Base-by-base conservation (phyloP, 305 asterid genomes). In the Rubia tinctorum region DNA sequence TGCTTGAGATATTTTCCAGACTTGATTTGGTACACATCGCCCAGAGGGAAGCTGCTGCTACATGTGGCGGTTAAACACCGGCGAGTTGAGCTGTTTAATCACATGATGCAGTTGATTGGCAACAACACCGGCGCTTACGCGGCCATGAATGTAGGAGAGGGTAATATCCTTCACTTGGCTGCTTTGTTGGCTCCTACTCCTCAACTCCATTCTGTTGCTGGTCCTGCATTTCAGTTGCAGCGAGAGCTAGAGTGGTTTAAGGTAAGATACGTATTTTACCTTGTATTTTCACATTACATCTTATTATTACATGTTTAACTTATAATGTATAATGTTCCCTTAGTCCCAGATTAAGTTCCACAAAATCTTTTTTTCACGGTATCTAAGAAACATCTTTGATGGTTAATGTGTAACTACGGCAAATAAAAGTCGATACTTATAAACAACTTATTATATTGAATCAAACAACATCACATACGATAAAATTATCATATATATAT, bases 191-290 rank as follows among this genome's bases (percentile, higher is more conserved):
- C 73, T 34, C 45, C 69, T 13, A 37, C 49, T 25, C 20, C 6
- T 7, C 68, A 69, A 25, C 59, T 62, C 23, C 66, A 72, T 22
- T 58, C 59, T 20, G 30, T 58, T 15, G 61, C 76, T 4, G 73
- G 76, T 49, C 75, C 73, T 4, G 76, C 75, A 20, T 66, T 71
- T 10, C 77, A 49, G 27, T 49, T 75, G 80, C 80, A 71, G 17
- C 43, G 56, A 71, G 77, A 76, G 58, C 12, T 80, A 11, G 61
- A 68, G 45, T 76, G 80, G 83, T 76, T 76, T 44, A 13, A 72
- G 80, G 83, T 80, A 71, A 23, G 37, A 30, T 30, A 30, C n/a
- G n/a, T 30, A 30, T n/a, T n/a, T n/a, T n/a, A n/a, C n/a, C n/a
- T n/a, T n/a, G n/a, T n/a, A n/a, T n/a, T n/a, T n/a, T n/a, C n/a